Percentiles rank a stretch among this genome's conserved stretches.
Conservation (phyloP, 345 rosid species). For the Corymbia maculata region DNA sequence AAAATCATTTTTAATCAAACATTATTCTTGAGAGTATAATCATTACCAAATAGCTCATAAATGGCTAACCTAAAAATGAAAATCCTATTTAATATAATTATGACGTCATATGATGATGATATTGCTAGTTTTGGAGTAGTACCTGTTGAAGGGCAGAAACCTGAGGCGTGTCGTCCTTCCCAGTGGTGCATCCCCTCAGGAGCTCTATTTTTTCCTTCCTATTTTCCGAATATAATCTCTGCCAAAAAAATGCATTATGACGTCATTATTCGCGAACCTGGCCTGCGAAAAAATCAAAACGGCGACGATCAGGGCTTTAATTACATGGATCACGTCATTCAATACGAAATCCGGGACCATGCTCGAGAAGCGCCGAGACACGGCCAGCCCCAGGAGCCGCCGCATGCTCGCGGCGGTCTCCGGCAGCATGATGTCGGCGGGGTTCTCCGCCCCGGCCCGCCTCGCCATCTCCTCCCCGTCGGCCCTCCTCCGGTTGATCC, state of each 20-base stretch:
- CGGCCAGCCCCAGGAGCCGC: conserved; percentile 35
- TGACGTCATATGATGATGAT: background rate
- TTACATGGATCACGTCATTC: conserved; percentile 30
- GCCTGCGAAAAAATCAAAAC: background rate
- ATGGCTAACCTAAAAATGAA: background rate
- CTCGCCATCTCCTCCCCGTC: conserved; percentile 35
- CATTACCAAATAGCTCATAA: no score
- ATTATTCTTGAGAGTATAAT: no score
- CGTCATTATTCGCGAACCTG: background rate
- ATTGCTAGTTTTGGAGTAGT: background rate
- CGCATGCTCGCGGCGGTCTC: conserved; percentile 42
- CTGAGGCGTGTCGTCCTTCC: conserved; percentile 23
- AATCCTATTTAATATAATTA: background rate
- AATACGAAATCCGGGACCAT: conserved; percentile 50
- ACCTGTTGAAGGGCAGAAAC: conserved; percentile 65
- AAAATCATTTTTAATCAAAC: no score
- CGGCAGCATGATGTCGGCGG: conserved; percentile 73
- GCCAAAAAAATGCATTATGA: background rate
- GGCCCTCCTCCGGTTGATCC: conserved; percentile 44
- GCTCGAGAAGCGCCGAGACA: conserved; percentile 10
- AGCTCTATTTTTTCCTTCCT: conserved; percentile 71
- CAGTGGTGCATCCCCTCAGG: conserved; percentile 44
- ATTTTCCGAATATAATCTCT: conserved; percentile 53
- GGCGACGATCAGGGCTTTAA: background rate
- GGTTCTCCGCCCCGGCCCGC: conserved; percentile 27